Percentiles rank a stretch among this genome's conserved stretches.
Conservation (phyloP, 2,329 filamentous ascomycete species). For the Colletotrichum euphorbiae region DNA sequence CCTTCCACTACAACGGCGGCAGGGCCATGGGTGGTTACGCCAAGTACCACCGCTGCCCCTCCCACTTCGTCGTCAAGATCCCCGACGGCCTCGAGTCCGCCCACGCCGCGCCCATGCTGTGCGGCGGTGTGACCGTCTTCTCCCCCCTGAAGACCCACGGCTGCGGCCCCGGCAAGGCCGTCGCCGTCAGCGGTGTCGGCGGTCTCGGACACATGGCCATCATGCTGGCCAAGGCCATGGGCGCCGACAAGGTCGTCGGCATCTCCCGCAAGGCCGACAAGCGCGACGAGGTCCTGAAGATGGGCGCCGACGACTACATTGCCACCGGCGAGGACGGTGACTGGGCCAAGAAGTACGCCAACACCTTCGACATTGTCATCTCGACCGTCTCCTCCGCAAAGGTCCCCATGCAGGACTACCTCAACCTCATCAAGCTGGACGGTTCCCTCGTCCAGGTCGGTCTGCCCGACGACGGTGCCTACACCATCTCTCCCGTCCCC, state of each 20-base stretch:
- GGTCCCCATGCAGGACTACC: slow-evolving; percentile 67
- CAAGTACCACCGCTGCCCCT: slow-evolving; percentile 49
- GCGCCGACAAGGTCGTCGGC: slow-evolving; percentile 70
- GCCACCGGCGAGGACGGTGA: slow-evolving; percentile 60
- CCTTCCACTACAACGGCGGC: slow-evolving; percentile 51
- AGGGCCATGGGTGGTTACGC: slow-evolving; percentile 52
- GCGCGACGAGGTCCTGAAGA: slow-evolving; percentile 64
- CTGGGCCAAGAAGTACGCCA: slow-evolving; percentile 65
- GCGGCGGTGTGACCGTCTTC: slow-evolving; percentile 76
- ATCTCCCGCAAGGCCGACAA: slow-evolving; percentile 67
- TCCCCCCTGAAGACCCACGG: slow-evolving; percentile 71
- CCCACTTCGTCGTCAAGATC: slow-evolving; percentile 63
- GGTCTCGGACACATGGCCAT: slow-evolving; percentile 78
- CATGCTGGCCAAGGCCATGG: slow-evolving; percentile 75
- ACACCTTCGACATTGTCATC: slow-evolving; percentile 68
- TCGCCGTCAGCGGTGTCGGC: slow-evolving; percentile 76
- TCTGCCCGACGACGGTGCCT: slow-evolving; percentile 56
- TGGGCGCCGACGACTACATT: slow-evolving; percentile 67
- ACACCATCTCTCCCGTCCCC: slow-evolving; percentile 60
- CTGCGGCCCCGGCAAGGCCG: slow-evolving; percentile 73
- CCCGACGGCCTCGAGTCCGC: slow-evolving; percentile 55
- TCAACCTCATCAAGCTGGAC: slow-evolving; percentile 66
- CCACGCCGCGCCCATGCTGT: slow-evolving; percentile 72
- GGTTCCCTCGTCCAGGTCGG: slow-evolving; percentile 72
- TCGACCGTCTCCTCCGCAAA: slow-evolving; percentile 61